Conservation (phyloP, 352 stramenopile species). For the Elongisporangium undulatum region DNA sequence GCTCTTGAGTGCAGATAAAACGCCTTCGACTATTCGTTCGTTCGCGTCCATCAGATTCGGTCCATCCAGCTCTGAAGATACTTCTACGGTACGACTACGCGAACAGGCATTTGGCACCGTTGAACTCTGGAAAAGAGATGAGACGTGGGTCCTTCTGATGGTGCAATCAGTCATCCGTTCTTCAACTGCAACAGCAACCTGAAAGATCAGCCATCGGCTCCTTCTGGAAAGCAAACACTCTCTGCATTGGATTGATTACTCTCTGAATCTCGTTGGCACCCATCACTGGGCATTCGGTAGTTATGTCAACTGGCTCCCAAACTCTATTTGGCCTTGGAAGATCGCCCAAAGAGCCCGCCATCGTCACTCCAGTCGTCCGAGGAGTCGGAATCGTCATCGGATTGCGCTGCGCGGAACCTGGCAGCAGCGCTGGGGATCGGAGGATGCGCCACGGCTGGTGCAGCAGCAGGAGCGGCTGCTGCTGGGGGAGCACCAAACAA, state of each 20-base stretch:
- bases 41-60: not conserved
- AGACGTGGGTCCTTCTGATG: not conserved
- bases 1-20: not conserved
- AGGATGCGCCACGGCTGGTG: conserved; percentile 21
- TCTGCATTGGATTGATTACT: not conserved
- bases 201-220: not conserved
- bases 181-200: not conserved
- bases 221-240: not conserved
- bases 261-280: not conserved
- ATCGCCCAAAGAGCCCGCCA: conserved; percentile 55
- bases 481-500: conserved; percentile 20
- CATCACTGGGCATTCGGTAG: not conserved
- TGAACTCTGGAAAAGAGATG: not conserved
- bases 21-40: not conserved
- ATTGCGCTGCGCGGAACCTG: conserved; percentile 35
- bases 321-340: not conserved
- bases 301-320: not conserved
- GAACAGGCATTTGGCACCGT: not conserved
- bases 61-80: not conserved
- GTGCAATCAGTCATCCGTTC: not conserved
- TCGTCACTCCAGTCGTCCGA: conserved; percentile 59
- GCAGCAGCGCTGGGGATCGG: conserved; percentile 46
- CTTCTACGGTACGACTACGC: not conserved
- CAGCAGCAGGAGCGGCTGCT: conserved; percentile 5
- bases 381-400: conserved; percentile 36